These are phyloP conservation scores for Kuraishia ogatae DNA, from an alignment of 805 yeast genomes.

Conservation along the genomic window DNA sequence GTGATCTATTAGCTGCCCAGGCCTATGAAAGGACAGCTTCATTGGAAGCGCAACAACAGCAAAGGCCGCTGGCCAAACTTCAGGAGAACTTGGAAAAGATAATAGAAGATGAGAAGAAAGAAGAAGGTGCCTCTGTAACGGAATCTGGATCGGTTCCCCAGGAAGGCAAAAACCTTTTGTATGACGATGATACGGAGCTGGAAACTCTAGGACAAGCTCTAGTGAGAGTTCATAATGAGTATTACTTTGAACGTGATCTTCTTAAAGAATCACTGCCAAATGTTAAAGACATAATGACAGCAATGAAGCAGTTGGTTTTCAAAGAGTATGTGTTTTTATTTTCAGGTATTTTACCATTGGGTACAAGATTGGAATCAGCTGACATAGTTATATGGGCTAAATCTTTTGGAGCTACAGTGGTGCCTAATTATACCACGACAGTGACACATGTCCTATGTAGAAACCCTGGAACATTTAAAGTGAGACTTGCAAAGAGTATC, in stretches of 20 bases:
- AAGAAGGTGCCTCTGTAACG: constrained; percentile 7
- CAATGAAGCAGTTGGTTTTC: constrained; percentile 63
- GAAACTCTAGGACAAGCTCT: constrained; percentile 53
- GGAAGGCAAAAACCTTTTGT: constrained; percentile 40
- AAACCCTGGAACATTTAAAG: constrained; percentile 76
- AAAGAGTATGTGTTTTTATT: constrained; percentile 63
- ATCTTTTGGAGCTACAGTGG: constrained; percentile 85
- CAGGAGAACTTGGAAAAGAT: constrained; percentile 64
- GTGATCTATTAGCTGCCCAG: constrained; percentile 42
- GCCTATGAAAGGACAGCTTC: constrained; percentile 59
- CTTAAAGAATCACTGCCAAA: constrained; percentile 25
- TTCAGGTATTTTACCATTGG: constrained; percentile 88
- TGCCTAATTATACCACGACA: constrained; percentile 54
- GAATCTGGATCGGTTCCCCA: constrained; percentile 12
- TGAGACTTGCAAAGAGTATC: constrained; percentile 63
- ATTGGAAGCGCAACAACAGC: constrained; percentile 71
- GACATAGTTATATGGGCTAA: constrained; percentile 90
- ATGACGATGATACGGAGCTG: constrained; percentile 79
- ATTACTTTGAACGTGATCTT: constrained; percentile 41
- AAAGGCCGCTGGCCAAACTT: constrained; percentile 76
- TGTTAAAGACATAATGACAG: constrained; percentile 62
- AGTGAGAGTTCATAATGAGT: constrained; percentile 54
- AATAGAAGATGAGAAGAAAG: constrained; percentile 23
- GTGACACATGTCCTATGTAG: constrained; percentile 89
- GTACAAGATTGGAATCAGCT: constrained; percentile 59